Evolutionary conservation across 108 stramenopile species (phyloP).

Genomic region (Fragilaria radians): DNA sequence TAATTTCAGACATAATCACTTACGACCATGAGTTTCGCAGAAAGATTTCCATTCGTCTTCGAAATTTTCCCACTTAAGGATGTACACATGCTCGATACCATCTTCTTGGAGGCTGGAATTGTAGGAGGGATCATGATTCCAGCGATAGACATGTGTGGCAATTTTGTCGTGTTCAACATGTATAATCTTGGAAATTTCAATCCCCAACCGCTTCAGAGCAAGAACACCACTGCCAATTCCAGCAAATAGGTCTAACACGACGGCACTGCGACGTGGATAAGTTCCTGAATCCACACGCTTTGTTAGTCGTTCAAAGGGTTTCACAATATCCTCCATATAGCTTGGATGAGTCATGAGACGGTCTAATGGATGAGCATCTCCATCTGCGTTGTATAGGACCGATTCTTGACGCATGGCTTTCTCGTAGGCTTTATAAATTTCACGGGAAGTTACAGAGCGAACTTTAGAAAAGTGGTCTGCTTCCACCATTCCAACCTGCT

Average conservation of each 20-base stretch:
- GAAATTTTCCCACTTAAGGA: background rate
- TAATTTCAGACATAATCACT: too few species aligned
- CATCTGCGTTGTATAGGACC: background rate
- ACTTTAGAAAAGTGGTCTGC: background rate
- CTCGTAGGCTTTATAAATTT: background rate
- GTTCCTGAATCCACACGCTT: too few species aligned
- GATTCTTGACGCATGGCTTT: background rate
- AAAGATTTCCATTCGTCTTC: background rate
- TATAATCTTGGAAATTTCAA: constrained; percentile 26
- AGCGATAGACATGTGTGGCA: constrained; percentile 29
- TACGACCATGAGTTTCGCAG: constrained; percentile 4
- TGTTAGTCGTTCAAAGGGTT: background rate
- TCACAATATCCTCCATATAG: background rate
- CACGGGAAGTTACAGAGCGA: background rate
- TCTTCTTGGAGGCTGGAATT: background rate
- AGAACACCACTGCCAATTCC: constrained; percentile 24
- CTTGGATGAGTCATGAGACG: background rate
- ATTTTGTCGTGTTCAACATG: constrained; percentile 46
- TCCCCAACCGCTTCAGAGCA: constrained; percentile 16
- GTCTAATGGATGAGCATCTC: background rate
- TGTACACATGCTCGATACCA: constrained; percentile 30
- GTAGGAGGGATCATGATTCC: constrained; percentile 27
- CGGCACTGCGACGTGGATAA: too few species aligned
- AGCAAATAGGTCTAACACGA: constrained; percentile 24
- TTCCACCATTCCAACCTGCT: background rate